phyloP scores from a whole-genome alignment of 306 rosid genomes.

The Parietaria judaica region DNA sequence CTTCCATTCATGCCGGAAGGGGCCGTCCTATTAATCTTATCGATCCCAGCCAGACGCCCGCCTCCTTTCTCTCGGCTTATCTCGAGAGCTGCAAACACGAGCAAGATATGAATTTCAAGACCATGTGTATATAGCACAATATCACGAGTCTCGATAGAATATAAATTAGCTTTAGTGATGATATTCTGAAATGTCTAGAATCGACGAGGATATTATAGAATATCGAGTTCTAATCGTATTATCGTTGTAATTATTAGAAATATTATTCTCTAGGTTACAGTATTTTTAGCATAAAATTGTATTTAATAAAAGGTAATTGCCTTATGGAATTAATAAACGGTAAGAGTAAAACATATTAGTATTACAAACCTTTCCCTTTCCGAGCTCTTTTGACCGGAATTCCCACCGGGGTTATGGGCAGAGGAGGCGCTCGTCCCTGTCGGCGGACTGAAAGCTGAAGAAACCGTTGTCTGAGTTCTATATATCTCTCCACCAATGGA shows the following conservation, averaged over 20 bases:
- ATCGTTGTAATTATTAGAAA: too few species aligned
- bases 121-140: not conserved
- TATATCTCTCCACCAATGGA: conserved; percentile 63
- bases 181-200: too few species aligned
- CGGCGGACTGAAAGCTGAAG: conserved; percentile 30
- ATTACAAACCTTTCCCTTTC: conserved; percentile 74
- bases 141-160: too few species aligned
- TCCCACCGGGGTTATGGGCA: conserved; percentile 38
- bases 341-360: not conserved
- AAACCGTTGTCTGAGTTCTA: conserved; percentile 29
- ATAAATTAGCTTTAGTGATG: too few species aligned
- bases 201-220: too few species aligned
- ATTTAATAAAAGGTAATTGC: too few species aligned
- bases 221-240: too few species aligned
- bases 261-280: too few species aligned
- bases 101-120: conserved; percentile 15
- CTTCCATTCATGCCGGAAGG: conserved; percentile 15
- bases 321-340: too few species aligned
- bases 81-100: conserved; percentile 48
- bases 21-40: conserved; percentile 24
- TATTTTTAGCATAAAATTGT: too few species aligned
- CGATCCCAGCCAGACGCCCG: conserved; percentile 93
- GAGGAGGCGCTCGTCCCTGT: conserved; percentile 31
- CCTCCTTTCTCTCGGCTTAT: conserved; percentile 68
- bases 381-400: conserved; percentile 33